Base-by-base conservation (phyloP, 2,329 filamentous ascomycete species). In the Ambrosiella beaveri region DNA sequence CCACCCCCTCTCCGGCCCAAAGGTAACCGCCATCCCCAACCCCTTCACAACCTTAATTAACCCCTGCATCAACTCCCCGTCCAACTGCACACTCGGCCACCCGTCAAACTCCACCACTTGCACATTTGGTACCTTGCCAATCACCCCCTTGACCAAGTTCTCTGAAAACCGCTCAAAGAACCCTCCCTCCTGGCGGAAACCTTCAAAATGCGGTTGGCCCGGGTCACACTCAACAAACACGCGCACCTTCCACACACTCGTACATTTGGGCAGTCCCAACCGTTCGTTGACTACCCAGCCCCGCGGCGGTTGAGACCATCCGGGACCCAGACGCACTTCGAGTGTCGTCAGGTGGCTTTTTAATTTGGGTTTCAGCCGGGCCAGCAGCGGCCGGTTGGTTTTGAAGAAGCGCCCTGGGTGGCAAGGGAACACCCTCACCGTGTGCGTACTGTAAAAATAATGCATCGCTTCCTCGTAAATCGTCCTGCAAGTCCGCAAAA, bases 161-260 rank as follows among this genome's bases (percentile, higher is more conserved):
- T 75, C 71, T 35, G 78, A 82, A 65, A 88, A 89, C 4, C 68
- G 68, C 61, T 87, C 85, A 65, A 87, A 90, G 62, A 85, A 88
- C 1, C 82, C 79, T 35, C 82, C 76, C 1, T 75, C 74, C 35
- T 77, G 75, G 12, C 84, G 76, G 64, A 85, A 89, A 0, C 84
- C 85, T 57, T 79, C 77, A 64, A 86, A 88, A 17, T 81, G 71
- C 36, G 73, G 75, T 63, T 84, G 77, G 56, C 81, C 85, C 0
- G 86, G 85, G 64, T 90, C 86, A 62, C 78, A 79, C 67, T 89
- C 81, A 27, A 88, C 79, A 65, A 86, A 86, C 9, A 90, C 76
- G 35, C 75, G 79, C 53, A 90, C 67, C 12, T 72, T 73, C 37
- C 76, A 74, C 17, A 85, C 76, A 53, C 74, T 79, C 59, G 69